phyloP scores from a whole-genome alignment of 129 eudicot species.

The Erigeron canadensis region DNA sequence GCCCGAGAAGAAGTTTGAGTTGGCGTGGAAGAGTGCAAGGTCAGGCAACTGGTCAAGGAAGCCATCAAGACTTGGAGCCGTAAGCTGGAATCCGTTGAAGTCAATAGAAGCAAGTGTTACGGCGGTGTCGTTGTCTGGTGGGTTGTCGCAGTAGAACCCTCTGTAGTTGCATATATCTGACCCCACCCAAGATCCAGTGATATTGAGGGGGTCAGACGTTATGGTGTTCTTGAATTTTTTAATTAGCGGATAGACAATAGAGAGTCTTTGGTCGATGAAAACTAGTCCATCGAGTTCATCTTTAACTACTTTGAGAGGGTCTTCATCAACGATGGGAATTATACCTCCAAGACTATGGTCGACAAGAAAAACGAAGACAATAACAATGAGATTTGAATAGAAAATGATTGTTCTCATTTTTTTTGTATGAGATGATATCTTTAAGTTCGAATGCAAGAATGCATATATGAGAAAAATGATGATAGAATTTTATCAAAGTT shows the following conservation, averaged over 20 bases:
- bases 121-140: constrained; percentile 78
- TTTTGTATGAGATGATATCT: constrained; percentile 9
- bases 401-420: constrained; percentile 14
- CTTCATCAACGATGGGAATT: constrained; percentile 15
- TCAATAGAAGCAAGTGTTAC: constrained; percentile 70
- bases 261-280: constrained; percentile 58
- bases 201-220: constrained; percentile 64
- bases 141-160: constrained; percentile 79
- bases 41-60: constrained; percentile 88
- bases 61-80: constrained; percentile 69
- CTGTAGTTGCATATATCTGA: constrained; percentile 69
- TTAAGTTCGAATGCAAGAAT: constrained; percentile 22
- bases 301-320: constrained; percentile 22
- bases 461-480: constrained; percentile 18
- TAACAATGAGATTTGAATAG: constrained; percentile 2
- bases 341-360: constrained; percentile 1
- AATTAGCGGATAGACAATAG: constrained; percentile 60
- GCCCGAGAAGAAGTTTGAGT: constrained; percentile 75
- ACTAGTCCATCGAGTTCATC: constrained; percentile 31
- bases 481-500: constrained; percentile 14
- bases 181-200: constrained; percentile 79
- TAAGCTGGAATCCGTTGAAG: constrained; percentile 85
- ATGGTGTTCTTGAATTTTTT: constrained; percentile 61
- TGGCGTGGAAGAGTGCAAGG: constrained; percentile 84
- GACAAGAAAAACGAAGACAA: background rate